phyloP scores from a whole-genome alignment of 371 early-diverging fungal species.

The Syncephalis plumigaleata region DNA sequence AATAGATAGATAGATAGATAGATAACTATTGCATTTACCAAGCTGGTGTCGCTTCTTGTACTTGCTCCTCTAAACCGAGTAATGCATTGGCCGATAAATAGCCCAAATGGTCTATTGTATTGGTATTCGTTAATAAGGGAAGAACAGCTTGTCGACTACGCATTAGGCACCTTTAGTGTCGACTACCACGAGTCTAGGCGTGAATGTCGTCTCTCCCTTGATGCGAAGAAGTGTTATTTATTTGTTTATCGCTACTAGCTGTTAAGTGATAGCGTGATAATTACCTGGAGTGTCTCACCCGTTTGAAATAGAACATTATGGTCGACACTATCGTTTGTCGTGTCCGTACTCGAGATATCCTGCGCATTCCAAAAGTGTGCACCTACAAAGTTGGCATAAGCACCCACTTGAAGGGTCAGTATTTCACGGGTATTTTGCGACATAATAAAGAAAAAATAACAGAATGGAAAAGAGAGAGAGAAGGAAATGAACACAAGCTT shows the following conservation, averaged over 20 bases:
- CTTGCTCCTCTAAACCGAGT: too few species aligned
- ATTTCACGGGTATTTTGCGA: constrained; percentile 26
- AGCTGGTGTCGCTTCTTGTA: too few species aligned
- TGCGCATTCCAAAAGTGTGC: constrained; percentile 88
- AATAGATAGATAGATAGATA: too few species aligned
- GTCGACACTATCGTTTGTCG: constrained; percentile 4
- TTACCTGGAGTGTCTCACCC: constrained; percentile 20
- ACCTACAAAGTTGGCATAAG: constrained; percentile 67
- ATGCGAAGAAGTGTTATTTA: too few species aligned
- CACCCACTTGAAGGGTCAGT: constrained; percentile 76
- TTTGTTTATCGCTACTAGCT: background rate
- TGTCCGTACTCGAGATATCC: constrained; percentile 16
- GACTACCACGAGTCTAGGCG: background rate
- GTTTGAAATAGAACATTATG: constrained; percentile 35
- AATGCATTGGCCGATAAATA: too few species aligned
- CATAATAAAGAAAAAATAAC: too few species aligned
- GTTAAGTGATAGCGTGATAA: background rate
- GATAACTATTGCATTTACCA: too few species aligned
- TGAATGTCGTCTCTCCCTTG: background rate
- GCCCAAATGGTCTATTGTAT: too few species aligned
- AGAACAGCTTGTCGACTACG: too few species aligned
- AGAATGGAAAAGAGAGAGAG: too few species aligned
- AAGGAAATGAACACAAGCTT: too few species aligned
- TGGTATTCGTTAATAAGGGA: too few species aligned
- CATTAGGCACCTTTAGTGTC: background rate